Conservation (phyloP, 352 stramenopile species). For the Pythium aquatile region DNA sequence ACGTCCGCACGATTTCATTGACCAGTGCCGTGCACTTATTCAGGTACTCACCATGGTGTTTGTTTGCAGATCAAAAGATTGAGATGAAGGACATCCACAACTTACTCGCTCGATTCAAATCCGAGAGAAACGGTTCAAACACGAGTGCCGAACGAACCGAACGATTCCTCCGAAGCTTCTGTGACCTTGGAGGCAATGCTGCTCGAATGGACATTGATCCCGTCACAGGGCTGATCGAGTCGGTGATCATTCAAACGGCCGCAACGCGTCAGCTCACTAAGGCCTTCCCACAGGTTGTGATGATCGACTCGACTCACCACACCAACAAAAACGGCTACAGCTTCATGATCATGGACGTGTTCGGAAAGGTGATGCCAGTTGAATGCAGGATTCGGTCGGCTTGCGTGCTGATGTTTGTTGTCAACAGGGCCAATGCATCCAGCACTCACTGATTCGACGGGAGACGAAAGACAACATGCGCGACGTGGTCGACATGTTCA, state of each 20-base stretch:
- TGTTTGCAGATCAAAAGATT: neutral
- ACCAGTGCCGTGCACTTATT: too few species aligned
- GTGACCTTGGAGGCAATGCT: neutral
- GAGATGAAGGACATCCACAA: neutral
- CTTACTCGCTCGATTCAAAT: neutral
- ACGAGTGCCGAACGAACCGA: neutral
- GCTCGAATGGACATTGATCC: neutral
- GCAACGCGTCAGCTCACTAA: neutral
- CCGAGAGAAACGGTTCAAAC: neutral
- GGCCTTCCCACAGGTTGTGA: neutral
- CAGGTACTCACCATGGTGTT: too few species aligned
- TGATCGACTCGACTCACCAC: neutral
- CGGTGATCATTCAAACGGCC: neutral
- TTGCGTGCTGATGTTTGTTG: neutral
- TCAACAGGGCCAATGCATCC: neutral
- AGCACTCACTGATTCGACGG: neutral
- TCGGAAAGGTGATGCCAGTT: neutral
- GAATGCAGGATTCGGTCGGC: too few species aligned
- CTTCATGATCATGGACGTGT: neutral
- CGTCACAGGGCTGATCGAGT: neutral
- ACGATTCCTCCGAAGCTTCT: neutral
- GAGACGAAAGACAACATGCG: conserved; percentile 1
- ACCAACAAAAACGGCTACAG: neutral
- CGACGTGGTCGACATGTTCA: neutral
- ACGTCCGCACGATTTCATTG: neutral